phyloP scores from a whole-genome alignment of 2,329 filamentous ascomycete genomes.

The Claviceps spartinae region DNA sequence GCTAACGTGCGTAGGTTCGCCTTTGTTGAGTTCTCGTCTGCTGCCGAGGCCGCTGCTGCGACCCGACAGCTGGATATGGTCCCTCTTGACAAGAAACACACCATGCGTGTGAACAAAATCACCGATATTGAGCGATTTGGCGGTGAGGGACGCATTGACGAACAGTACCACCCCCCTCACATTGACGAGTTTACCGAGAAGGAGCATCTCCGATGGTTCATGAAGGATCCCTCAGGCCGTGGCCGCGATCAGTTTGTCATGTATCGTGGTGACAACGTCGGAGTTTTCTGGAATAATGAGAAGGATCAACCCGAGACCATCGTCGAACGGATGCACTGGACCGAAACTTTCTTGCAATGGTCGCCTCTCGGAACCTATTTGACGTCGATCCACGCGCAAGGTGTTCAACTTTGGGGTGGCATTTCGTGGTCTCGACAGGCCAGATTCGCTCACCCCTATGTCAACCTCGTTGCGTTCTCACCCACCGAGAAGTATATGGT shows the following conservation, averaged over 20 bases:
- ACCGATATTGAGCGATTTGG: slow-evolving; percentile 96
- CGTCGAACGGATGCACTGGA: slow-evolving; percentile 92
- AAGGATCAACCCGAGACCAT: slow-evolving; percentile 77
- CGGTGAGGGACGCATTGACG: slow-evolving; percentile 82
- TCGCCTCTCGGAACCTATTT: slow-evolving; percentile 89
- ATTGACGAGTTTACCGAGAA: slow-evolving; percentile 80
- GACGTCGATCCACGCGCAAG: slow-evolving; percentile 87
- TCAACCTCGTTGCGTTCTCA: slow-evolving; percentile 94
- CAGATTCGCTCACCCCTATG: slow-evolving; percentile 87
- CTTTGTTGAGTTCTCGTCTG: slow-evolving; percentile 89
- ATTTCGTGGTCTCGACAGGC: slow-evolving; percentile 78
- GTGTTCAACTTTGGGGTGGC: slow-evolving; percentile 95
- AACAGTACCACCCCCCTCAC: slow-evolving; percentile 71
- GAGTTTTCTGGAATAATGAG: slow-evolving; percentile 97
- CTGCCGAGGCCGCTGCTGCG: slow-evolving; percentile 78
- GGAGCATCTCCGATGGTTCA: slow-evolving; percentile 89
- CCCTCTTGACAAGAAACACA: slow-evolving; percentile 94
- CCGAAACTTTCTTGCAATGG: slow-evolving; percentile 96
- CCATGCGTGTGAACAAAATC: slow-evolving; percentile 89
- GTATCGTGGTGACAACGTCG: slow-evolving; percentile 82
- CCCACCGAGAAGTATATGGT: slow-evolving; percentile 85
- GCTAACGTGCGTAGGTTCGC: slow-evolving; percentile 52
- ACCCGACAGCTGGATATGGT: slow-evolving; percentile 78
- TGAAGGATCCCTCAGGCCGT: slow-evolving; percentile 65
- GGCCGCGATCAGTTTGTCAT: slow-evolving; percentile 93